phyloP scores from a whole-genome alignment of 345 rosid species.

The Rhizophora apiculata region DNA sequence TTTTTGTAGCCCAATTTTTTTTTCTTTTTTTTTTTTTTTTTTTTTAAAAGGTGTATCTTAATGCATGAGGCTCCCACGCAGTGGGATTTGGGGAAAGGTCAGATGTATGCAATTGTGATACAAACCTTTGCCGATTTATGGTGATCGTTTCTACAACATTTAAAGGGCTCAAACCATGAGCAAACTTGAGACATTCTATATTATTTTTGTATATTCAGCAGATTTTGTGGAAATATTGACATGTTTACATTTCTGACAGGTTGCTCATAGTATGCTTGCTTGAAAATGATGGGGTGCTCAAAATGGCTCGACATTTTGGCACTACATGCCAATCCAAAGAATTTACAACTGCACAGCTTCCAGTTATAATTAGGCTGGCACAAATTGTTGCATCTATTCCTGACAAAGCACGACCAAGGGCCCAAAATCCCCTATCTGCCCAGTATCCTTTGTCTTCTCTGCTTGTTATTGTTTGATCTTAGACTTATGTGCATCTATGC shows the following conservation, averaged over 20 bases:
- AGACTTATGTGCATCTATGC: background rate
- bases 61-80: too few relatives aligned
- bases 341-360: constrained; percentile 26
- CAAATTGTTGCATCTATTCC: constrained; percentile 83
- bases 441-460: constrained; percentile 74
- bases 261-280: constrained; percentile 72
- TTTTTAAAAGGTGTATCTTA: too few relatives aligned
- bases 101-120: too few relatives aligned
- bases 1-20: background rate
- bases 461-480: constrained; percentile 5
- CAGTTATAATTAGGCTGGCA: constrained; percentile 53
- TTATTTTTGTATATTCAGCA: constrained; percentile 1
- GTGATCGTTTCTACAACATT: background rate
- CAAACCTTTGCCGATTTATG: too few relatives aligned
- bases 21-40: background rate
- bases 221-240: constrained; percentile 5
- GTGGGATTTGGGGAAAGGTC: too few relatives aligned
- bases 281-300: constrained; percentile 67
- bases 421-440: constrained; percentile 58
- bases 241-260: constrained; percentile 42
- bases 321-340: constrained; percentile 25
- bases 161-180: background rate
- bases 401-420: constrained; percentile 71
- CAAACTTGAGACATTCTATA: background rate
- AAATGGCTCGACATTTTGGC: constrained; percentile 55